phyloP scores from a whole-genome alignment of 1,139 yeast species.

The Oligophagozyma castellii region DNA sequence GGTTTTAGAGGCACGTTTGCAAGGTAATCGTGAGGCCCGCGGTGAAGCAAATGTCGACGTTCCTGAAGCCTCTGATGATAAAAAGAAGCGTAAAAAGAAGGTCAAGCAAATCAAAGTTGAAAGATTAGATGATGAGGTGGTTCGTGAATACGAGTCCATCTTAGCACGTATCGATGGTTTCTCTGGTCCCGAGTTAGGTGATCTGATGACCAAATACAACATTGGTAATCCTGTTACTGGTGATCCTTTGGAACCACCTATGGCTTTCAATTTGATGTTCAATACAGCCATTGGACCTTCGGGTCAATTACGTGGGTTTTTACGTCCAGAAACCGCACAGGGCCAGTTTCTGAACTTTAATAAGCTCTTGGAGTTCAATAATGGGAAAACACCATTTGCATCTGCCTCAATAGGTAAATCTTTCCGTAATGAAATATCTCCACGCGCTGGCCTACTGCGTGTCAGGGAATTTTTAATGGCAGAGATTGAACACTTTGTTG shows the following conservation, averaged over 20 bases:
- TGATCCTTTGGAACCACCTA: slow-evolving; percentile 76
- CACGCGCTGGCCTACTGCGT: slow-evolving; percentile 92
- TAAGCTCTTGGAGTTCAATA: slow-evolving; percentile 88
- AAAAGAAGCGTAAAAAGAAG: slow-evolving; percentile 88
- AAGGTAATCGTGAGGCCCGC: slow-evolving; percentile 93
- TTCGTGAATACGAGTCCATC: slow-evolving; percentile 67
- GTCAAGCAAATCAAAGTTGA: slow-evolving; percentile 88
- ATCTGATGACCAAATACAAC: slow-evolving; percentile 63
- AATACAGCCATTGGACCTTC: slow-evolving; percentile 99
- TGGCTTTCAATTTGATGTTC: slow-evolving; percentile 95
- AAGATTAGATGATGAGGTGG: slow-evolving; percentile 69
- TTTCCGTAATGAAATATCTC: slow-evolving; percentile 97
- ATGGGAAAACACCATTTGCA: slow-evolving; percentile 96
- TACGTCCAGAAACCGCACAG: slow-evolving; percentile 99
- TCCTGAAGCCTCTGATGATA: slow-evolving; percentile 51
- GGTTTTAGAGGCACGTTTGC: slow-evolving; percentile 86
- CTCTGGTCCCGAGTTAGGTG: slow-evolving; percentile 86
- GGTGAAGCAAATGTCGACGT: slow-evolving; percentile 49
- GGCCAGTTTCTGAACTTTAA: slow-evolving; percentile 95
- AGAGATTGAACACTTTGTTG: slow-evolving; percentile 97
- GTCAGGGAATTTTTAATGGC: slow-evolving; percentile 99
- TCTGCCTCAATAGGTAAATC: slow-evolving; percentile 98
- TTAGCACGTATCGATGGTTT: slow-evolving; percentile 92
- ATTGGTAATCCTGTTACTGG: slow-evolving; percentile 88
- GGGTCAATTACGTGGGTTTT: slow-evolving; percentile 86